Evolutionary conservation across 2,329 filamentous ascomycete species (phyloP), one percentile per base, ranked within the genome.

Genomic region (Myriosclerotinia duriaeana): DNA sequence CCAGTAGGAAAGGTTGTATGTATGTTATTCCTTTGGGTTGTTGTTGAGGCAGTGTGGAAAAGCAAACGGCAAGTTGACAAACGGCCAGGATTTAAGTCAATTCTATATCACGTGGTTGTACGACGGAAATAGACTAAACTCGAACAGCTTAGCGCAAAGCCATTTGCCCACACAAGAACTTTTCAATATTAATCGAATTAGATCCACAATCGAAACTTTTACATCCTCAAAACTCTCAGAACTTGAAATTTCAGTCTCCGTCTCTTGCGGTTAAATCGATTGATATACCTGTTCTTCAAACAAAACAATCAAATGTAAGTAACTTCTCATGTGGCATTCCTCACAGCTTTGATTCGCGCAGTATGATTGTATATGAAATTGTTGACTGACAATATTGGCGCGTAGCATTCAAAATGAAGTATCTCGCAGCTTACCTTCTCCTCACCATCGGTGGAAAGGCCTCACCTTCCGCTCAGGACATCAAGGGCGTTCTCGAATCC

Each of bases 171-270:
- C 64, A 65, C 62, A 64, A 44, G 54, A 65, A 50, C 48, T 59
- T 65, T 65, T 60, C 30, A 46, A 65, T 65, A 60, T 50, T 48
- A 65, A 65, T 65, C 54, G 22, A 60, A 65, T 60, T 20, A 65
- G 53, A 60, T 65, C 64, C 64, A 65, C 64, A 65, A 65, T 56
- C 56, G 34, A 42, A 50, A 34, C 59, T 54, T 62, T 55, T 22
- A 40, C 58, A 66, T 59, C 52, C 17, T 40, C 40, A 48, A 66
- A 66, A 64, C 59, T 64, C 62, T 62, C 60, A 70, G 74, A 76
- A 96, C 92, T 92, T 86, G 92, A 95, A 92, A 93, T 89, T 87
- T 96, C 94, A 97, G 94, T 98, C 94, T 97, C 94, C 94, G 93
- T 90, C 86, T 89, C 81, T 81, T 81, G 91, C 93, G 94, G 94